Percentiles rank a stretch among this genome's conserved stretches.
Conservation (phyloP, 352 stramenopile species). For the Aphanomyces stellatus region DNA sequence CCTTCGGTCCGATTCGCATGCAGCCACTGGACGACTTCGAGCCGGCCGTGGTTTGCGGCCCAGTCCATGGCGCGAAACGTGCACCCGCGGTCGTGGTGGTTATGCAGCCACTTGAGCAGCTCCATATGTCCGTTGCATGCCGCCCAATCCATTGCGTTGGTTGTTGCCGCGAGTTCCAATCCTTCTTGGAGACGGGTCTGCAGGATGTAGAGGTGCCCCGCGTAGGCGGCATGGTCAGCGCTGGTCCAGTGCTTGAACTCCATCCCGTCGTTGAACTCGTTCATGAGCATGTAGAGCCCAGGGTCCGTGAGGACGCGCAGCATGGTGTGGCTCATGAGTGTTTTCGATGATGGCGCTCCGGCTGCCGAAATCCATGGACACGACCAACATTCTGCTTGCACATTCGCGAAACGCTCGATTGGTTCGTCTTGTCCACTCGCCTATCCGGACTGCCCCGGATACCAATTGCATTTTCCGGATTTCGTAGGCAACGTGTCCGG, state of each 20-base stretch:
- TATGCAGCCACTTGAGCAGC: constrained; percentile 31
- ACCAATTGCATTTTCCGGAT: not conserved
- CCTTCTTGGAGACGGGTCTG: constrained; percentile 17
- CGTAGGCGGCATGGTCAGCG: constrained; percentile 17
- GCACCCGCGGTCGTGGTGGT: constrained; percentile 14
- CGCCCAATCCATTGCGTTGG: constrained; percentile 35
- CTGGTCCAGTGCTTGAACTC: constrained; percentile 19
- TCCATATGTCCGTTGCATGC: constrained; percentile 28
- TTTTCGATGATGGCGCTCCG: not conserved
- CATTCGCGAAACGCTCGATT: too few species aligned
- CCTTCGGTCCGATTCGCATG: constrained; percentile 15
- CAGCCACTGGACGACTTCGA: constrained; percentile 27
- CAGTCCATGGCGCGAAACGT: constrained; percentile 22
- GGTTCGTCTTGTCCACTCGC: not conserved
- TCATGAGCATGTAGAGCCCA: constrained; percentile 18
- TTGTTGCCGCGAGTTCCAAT: constrained; percentile 22
- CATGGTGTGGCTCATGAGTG: not conserved
- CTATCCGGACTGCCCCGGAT: too few species aligned
- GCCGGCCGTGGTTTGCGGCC: constrained; percentile 20
- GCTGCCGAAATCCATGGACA: not conserved
- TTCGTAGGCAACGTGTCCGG: not conserved
- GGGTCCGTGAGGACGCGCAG: constrained; percentile 12
- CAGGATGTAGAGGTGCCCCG: constrained; percentile 17
- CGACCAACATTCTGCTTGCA: not conserved
- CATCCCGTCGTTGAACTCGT: constrained; percentile 17